These are phyloP conservation scores for Phytophthora pistaciae DNA, from an alignment of 352 stramenopile species.

Conservation along the genomic window DNA sequence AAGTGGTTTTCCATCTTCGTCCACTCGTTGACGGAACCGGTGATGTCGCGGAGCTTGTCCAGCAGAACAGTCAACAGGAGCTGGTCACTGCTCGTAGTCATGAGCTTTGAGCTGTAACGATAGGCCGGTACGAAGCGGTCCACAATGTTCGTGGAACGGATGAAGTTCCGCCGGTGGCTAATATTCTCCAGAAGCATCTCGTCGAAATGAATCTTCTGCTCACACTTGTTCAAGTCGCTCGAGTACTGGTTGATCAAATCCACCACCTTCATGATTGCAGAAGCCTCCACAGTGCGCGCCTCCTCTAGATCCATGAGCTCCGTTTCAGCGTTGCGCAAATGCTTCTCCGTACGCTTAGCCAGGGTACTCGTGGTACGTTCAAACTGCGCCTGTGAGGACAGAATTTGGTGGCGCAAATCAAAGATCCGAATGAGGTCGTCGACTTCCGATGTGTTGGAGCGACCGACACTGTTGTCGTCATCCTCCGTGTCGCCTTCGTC, in stretches of 20 bases:
- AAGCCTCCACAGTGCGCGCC: conserved; percentile 46
- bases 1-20: conserved; percentile 79
- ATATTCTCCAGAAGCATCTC: conserved; percentile 75
- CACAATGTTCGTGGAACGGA: conserved; percentile 71
- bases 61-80: conserved; percentile 77
- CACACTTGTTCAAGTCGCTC: conserved; percentile 57
- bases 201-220: conserved; percentile 64
- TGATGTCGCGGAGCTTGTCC: conserved; percentile 72
- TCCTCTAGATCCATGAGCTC: conserved; percentile 76
- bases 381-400: conserved; percentile 75
- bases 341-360: conserved; percentile 63
- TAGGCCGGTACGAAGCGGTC: conserved; percentile 77
- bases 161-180: conserved; percentile 68
- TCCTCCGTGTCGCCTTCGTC: conserved; percentile 11
- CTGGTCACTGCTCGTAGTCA: conserved; percentile 77
- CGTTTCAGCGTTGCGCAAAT: conserved; percentile 56
- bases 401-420: conserved; percentile 77
- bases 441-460: conserved; percentile 58
- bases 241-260: conserved; percentile 67
- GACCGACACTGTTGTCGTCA: conserved; percentile 16
- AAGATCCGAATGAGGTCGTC: conserved; percentile 78
- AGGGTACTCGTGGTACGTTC: conserved; percentile 64
- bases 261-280: conserved; percentile 57
- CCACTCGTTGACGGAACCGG: conserved; percentile 75
- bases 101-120: conserved; percentile 68